These are phyloP conservation scores for Tripterygium wilfordii DNA, from an alignment of 177 flowering plant species.

Conservation along the genomic window DNA sequence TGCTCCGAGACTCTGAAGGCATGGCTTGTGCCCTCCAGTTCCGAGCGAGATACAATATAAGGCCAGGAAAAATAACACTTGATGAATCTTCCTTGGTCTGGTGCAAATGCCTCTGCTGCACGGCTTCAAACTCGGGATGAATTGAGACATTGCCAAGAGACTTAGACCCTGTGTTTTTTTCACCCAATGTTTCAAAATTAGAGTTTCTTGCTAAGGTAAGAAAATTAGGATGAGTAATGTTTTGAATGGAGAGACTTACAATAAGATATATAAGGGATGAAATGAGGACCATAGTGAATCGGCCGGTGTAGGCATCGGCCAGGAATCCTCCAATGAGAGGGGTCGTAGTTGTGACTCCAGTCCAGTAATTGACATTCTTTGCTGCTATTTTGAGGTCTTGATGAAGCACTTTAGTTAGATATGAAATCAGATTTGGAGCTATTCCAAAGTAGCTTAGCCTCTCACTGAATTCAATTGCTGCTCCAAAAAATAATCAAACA, in stretches of 20 bases:
- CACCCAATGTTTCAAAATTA: too few species aligned
- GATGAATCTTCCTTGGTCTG: conserved; percentile 15
- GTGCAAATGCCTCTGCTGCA: conserved; percentile 1
- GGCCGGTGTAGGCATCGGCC: conserved; percentile 49
- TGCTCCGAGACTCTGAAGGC: conserved; percentile 44
- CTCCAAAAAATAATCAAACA: not conserved
- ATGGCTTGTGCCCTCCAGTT: conserved; percentile 49
- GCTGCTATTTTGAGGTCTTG: conserved; percentile 49
- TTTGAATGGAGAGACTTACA: conserved; percentile 8
- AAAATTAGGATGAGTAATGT: too few species aligned
- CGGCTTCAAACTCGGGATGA: conserved; percentile 18
- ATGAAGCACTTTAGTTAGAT: conserved; percentile 36
- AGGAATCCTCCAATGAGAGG: conserved; percentile 46
- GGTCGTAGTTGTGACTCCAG: conserved; percentile 41
- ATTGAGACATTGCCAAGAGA: conserved; percentile 22
- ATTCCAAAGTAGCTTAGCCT: conserved; percentile 33
- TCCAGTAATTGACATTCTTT: conserved; percentile 42
- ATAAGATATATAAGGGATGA: conserved; percentile 27
- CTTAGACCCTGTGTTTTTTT: conserved; percentile 17
- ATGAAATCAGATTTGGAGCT: conserved; percentile 37
- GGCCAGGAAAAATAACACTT: conserved; percentile 27
- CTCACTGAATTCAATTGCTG: conserved; percentile 39
- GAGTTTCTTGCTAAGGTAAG: too few species aligned
- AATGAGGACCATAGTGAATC: conserved; percentile 24
- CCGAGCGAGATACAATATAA: conserved; percentile 29